Evolutionary conservation across 2,329 filamentous ascomycete species (phyloP).

Genomic region (Acarospora socialis): DNA sequence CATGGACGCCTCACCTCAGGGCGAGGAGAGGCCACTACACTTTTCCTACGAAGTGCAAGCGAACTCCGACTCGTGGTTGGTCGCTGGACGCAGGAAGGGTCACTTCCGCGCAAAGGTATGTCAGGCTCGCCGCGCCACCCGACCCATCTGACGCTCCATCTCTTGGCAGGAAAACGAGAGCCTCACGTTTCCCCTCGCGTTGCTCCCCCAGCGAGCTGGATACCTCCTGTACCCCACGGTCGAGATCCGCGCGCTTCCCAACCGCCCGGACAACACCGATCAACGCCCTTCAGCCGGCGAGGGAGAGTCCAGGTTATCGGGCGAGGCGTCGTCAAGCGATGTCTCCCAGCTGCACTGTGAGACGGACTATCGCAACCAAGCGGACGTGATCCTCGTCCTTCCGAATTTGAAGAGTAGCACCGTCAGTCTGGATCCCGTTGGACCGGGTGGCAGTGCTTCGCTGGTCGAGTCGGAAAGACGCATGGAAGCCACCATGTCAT

Average conservation of each 20-base stretch:
- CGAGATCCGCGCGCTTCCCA: conserved; percentile 54
- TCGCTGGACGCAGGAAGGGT: conserved; percentile 67
- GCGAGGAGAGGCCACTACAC: conserved; percentile 41
- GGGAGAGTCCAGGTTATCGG: conserved; percentile 12
- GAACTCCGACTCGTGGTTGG: conserved; percentile 62
- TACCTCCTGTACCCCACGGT: conserved; percentile 63
- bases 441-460: conserved; percentile 49
- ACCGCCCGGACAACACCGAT: too few relatives aligned
- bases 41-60: conserved; percentile 75
- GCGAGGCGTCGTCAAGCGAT: conserved; percentile 16
- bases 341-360: conserved; percentile 55
- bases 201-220: conserved; percentile 69
- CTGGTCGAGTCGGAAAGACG: conserved; percentile 47
- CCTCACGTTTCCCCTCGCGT: conserved; percentile 48
- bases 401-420: conserved; percentile 58
- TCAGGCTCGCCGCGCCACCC: conserved; percentile 28
- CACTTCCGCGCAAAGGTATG: conserved; percentile 45
- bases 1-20: conserved; percentile 17
- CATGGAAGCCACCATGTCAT: neutral
- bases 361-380: conserved; percentile 64
- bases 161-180: conserved; percentile 30
- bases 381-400: conserved; percentile 62
- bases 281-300: too few relatives aligned
- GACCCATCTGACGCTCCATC: conserved; percentile 11
- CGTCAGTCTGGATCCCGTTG: conserved; percentile 54